These are phyloP conservation scores for Celoporthe dispersa DNA, from an alignment of 2,329 filamentous ascomycete species.

Conservation along the genomic window DNA sequence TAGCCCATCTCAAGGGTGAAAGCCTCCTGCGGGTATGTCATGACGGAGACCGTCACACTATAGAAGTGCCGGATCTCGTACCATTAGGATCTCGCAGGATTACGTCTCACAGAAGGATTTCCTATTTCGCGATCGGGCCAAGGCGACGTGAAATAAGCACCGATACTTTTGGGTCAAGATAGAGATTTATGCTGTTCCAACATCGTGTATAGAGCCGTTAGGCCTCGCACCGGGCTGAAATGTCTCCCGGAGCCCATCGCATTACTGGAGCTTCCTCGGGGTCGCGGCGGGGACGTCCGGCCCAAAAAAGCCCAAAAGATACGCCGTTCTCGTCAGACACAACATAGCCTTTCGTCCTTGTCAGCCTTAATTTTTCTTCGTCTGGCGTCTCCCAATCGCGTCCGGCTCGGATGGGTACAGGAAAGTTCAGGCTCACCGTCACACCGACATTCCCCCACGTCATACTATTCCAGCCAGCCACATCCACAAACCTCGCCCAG, in stretches of 20 bases:
- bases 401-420: not conserved
- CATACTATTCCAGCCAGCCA: constrained; percentile 68
- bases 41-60: not conserved
- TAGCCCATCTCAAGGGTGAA: not conserved
- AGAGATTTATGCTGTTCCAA: not conserved
- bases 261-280: constrained; percentile 32
- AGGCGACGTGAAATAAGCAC: not conserved
- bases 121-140: not conserved
- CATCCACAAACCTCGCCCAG: constrained; percentile 54
- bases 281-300: constrained; percentile 40
- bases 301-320: constrained; percentile 65
- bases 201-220: not conserved
- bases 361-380: constrained; percentile 15
- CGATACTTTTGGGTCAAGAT: not conserved
- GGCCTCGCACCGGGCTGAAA: not conserved
- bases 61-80: constrained; percentile 12
- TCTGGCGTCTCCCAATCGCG: not conserved
- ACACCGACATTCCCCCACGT: constrained; percentile 75
- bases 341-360: constrained; percentile 50
- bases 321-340: constrained; percentile 59
- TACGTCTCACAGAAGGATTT: constrained; percentile 10
- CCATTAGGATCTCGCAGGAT: not conserved
- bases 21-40: not conserved
- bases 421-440: constrained; percentile 52
- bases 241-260: no score